Percentiles rank a stretch among this genome's conserved stretches.
phyloP scores from a whole-genome alignment of 306 rosid genomes.

The Rosa multiflora region DNA sequence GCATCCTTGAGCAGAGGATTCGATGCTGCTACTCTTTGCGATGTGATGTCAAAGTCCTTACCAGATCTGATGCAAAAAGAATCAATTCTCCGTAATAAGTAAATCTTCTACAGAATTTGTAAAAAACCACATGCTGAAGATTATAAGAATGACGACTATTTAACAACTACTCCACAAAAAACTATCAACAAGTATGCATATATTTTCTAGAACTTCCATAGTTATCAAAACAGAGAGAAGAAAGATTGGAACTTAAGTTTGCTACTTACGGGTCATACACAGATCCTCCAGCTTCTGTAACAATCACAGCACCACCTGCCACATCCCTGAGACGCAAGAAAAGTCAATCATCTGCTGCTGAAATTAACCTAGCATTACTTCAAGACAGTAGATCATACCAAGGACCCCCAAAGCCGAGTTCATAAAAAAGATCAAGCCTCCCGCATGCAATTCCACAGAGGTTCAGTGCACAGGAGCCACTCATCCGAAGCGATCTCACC shows the following conservation, averaged over 20 bases:
- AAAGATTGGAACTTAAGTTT: conserved; percentile 15
- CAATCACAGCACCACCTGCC: conserved; percentile 95
- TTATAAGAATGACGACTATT: conserved; percentile 12
- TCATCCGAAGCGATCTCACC: conserved; percentile 93
- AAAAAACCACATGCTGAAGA: conserved; percentile 26
- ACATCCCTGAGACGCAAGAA: conserved; percentile 71
- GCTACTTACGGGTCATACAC: conserved; percentile 93
- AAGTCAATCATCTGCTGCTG: not conserved
- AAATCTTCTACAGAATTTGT: conserved; percentile 3
- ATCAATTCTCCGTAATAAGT: conserved; percentile 16
- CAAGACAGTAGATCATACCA: conserved; percentile 53
- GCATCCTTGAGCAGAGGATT: conserved; percentile 75
- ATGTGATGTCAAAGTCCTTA: conserved; percentile 74
- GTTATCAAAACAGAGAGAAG: conserved; percentile 15
- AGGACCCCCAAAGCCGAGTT: conserved; percentile 82
- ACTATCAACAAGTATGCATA: not conserved
- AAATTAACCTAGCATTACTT: not conserved
- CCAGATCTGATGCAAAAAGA: conserved; percentile 73
- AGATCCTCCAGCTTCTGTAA: conserved; percentile 92
- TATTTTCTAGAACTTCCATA: conserved; percentile 31
- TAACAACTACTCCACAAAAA: conserved; percentile 11
- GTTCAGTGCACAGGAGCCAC: conserved; percentile 92
- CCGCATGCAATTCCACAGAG: conserved; percentile 98
- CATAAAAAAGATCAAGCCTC: conserved; percentile 79
- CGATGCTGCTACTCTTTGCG: conserved; percentile 89